Evolutionary conservation across 2,329 filamentous ascomycete species (phyloP).

Genomic region (Beauveria medogensis): DNA sequence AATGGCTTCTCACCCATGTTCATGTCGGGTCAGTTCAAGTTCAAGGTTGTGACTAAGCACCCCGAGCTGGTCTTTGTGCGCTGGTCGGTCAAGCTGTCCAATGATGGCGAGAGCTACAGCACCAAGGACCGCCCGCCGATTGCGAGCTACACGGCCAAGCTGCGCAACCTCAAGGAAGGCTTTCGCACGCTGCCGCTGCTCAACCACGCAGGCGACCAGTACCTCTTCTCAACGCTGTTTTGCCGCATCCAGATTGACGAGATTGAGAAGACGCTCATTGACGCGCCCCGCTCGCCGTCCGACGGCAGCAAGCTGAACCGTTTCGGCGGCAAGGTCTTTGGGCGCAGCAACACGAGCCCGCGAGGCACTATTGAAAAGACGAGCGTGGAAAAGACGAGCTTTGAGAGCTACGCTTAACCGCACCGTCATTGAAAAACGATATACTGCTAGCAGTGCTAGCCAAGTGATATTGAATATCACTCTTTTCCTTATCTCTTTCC

Average conservation of each 20-base stretch:
- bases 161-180: constrained; percentile 80
- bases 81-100: constrained; percentile 83
- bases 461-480: constrained; percentile 11
- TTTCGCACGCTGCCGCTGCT: constrained; percentile 88
- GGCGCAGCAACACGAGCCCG: constrained; percentile 43
- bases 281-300: constrained; percentile 32
- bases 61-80: constrained; percentile 89
- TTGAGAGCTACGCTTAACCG: constrained; percentile 24
- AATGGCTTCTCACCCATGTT: constrained; percentile 95
- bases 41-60: constrained; percentile 86
- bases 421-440: neutral
- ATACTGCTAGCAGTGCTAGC: constrained; percentile 5
- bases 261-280: constrained; percentile 48
- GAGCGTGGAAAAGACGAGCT: constrained; percentile 40
- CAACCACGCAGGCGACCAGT: constrained; percentile 83
- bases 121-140: constrained; percentile 52
- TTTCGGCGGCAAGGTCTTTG: constrained; percentile 50
- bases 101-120: constrained; percentile 63
- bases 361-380: constrained; percentile 45
- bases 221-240: constrained; percentile 90
- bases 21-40: constrained; percentile 61
- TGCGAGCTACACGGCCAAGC: constrained; percentile 87
- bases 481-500: neutral
- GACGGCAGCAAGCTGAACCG: constrained; percentile 48
- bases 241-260: constrained; percentile 69